Base-by-base conservation (phyloP, 805 yeast genomes). In the Teunomyces funiuensis region DNA sequence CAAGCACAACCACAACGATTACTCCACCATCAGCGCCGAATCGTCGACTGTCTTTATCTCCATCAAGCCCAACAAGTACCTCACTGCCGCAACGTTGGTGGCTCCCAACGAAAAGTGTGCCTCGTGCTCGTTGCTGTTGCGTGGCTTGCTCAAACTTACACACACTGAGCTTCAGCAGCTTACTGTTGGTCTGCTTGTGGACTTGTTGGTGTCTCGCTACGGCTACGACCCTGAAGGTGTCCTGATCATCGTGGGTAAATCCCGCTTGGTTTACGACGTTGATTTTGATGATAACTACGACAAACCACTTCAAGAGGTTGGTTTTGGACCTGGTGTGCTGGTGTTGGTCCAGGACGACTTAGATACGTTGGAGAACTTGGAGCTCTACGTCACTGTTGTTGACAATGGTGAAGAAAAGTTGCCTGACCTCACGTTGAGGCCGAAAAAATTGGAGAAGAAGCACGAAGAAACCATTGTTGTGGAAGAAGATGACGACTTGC, bases 201-300 rank as follows among this genome's bases (percentile, higher is more conserved):
- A 74, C 2, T 50, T 63, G 2, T 54, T 90, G 3, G 59, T 70
- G 19, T 55, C 52, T 1, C 70, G 71, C 39, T 82, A 83, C 52
- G 71, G 69, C 0, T 87, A 80, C 55, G 57, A 60, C 15, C 43
- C 25, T 6, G 77, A 65, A 1, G 80, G 73, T 28, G 81, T 84
- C 28, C 73, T 88, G 2, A 55, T 86, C 5, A 74, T 84, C 15
- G 66, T 82, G 18, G 84, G 83, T 3, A 63, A 69, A 28, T 76
- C 79, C 26, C 74, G 76, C 49, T 70, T 93, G 45, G 58, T 93
- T 6, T 88, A 87, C 52, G 99, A 93, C 63, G 73, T 73, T 43
- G 99, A 91, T 55, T 89, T 87, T 59, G 96, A 88, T 37, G 98
- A 90, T 54, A 83, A 91, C 54, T 52, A 71, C 9, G 67, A 65